Evolutionary conservation across 2,329 filamentous ascomycete genomes (phyloP).

Genomic region (Cladophialophora yegresii): DNA sequence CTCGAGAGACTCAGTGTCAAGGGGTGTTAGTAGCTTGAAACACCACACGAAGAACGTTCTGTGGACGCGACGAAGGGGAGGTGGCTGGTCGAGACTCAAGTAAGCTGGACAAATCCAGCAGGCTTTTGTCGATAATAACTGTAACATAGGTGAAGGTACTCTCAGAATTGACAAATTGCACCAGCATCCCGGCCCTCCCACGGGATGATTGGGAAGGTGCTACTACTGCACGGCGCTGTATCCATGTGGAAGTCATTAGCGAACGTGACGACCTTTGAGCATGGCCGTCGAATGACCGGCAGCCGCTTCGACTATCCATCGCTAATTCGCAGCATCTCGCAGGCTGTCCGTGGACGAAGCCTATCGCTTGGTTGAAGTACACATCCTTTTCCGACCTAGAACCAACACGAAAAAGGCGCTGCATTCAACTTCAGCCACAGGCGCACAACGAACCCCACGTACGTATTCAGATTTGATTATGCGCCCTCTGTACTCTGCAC

Average conservation of each 20-base stretch:
- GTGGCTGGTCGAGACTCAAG: slow-evolving; percentile 16
- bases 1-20: neutral
- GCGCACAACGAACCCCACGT: neutral
- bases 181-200: neutral
- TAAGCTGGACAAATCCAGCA: neutral
- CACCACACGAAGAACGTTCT: slow-evolving; percentile 1
- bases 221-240: neutral
- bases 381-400: neutral
- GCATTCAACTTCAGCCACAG: neutral
- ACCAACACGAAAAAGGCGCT: neutral
- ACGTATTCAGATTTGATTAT: neutral
- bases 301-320: neutral
- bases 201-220: neutral
- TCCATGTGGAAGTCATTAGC: neutral
- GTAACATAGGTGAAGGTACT: neutral
- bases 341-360: neutral
- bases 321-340: neutral
- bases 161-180: neutral
- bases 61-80: neutral
- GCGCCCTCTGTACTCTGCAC: neutral
- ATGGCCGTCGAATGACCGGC: neutral
- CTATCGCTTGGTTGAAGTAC: neutral
- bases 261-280: neutral
- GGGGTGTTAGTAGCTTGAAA: neutral
- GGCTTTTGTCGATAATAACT: neutral